Percentiles rank a stretch among this genome's conserved stretches.
These are phyloP conservation scores for Penicillium cinerascens DNA, from an alignment of 495 filamentous ascomycete species.

Conservation along the genomic window DNA sequence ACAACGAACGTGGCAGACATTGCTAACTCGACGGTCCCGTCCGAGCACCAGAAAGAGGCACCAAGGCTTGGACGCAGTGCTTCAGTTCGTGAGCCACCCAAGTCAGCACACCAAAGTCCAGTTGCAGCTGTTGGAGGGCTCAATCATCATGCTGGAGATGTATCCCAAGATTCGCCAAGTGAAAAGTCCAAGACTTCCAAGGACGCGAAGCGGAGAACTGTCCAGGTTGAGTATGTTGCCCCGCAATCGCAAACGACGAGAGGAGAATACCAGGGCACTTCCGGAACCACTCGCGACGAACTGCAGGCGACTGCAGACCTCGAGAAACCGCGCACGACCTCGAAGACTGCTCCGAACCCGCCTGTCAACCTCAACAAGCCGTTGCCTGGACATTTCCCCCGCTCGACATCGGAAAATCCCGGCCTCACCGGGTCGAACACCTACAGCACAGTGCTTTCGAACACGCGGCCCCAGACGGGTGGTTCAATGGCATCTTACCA, in stretches of 20 bases:
- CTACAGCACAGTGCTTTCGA: conserved; percentile 49
- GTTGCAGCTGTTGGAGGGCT: conserved; percentile 61
- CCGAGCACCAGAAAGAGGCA: conserved; percentile 54
- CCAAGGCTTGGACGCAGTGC: conserved; percentile 74
- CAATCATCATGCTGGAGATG: conserved; percentile 68
- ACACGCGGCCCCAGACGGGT: conserved; percentile 71
- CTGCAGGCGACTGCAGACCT: not conserved
- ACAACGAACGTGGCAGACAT: conserved; percentile 86
- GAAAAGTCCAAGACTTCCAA: conserved; percentile 61
- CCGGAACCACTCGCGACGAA: conserved; percentile 16
- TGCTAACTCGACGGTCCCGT: conserved; percentile 68
- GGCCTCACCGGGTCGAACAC: conserved; percentile 41
- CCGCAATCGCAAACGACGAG: conserved; percentile 76
- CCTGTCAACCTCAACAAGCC: conserved; percentile 27
- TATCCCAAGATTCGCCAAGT: conserved; percentile 63
- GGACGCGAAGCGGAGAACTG: conserved; percentile 88
- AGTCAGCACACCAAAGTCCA: conserved; percentile 54
- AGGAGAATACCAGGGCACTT: conserved; percentile 47
- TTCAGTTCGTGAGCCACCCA: conserved; percentile 85
- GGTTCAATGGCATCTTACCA: conserved; percentile 73
- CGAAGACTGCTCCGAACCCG: conserved; percentile 6
- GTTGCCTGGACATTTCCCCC: conserved; percentile 44
- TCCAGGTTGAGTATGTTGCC: conserved; percentile 97
- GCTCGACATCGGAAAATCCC: conserved; percentile 55
- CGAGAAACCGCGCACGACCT: conserved; percentile 4